Base-by-base conservation (phyloP, 768 basidiomycete species). In the Cystofilobasidium macerans region DNA sequence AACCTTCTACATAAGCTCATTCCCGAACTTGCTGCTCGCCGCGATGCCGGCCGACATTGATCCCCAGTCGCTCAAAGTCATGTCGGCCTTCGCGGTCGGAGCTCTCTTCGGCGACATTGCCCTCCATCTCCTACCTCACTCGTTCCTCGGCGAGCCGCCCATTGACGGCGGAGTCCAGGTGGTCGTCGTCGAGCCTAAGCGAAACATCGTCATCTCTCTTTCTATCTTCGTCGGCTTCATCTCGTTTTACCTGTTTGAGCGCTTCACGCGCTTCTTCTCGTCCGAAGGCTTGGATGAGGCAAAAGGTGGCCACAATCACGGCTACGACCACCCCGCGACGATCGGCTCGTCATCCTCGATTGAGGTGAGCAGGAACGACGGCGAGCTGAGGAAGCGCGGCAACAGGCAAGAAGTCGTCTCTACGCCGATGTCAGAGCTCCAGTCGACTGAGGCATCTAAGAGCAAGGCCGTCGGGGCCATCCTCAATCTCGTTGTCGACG, bases 51-150 rank as follows among this genome's bases (percentile, higher is more conserved):
- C 87, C 61, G 81, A 90, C 75, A 89, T 94, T 72, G 85, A 86
- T 76, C 38, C 47, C 20, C 80, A 88, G 74, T 90, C 89, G 51
- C 81, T 93, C 66, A 92, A 92, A 72, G 90, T 88, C 16, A 92
- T 92, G 89, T 92, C 89, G 38, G 88, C 90, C 35, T 53, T 65
- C 57, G 38, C 48, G 83, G 92, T 89, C 13, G 91, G 91, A 36
- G 91, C 91, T 33, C 81, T 95, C 32, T 82, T 95, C 43, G 92
- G 90, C 6, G 91, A 95, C 75, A 89, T 93, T 47, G 91, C 92
- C 76, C 78, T 95, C 58, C 90, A 94, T 74, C 83, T 94, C 40
- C 84, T 94, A 62, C 91, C 91, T 26, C 91, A 93, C 74, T 82
- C 87, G 12, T 94, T 94, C 76, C 86, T 91, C 80, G 91, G 91